These are phyloP conservation scores for Trichoderma aggressivum DNA, from an alignment of 2,329 filamentous ascomycete species.

Conservation along the genomic window DNA sequence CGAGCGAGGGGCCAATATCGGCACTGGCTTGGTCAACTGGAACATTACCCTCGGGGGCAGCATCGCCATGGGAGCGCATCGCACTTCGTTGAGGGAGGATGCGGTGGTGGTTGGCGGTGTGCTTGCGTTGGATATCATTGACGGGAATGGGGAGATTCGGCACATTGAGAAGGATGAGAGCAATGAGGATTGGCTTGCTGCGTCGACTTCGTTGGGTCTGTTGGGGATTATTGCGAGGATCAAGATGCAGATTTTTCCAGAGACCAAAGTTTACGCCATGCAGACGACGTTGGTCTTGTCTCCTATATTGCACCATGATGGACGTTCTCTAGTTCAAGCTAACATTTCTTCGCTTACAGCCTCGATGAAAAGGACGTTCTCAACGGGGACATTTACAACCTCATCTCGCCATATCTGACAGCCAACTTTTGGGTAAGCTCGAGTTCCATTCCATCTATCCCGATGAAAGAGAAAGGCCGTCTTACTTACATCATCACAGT, in stretches of 20 bases:
- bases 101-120: conserved; percentile 50
- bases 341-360: conserved; percentile 25
- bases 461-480: neutral
- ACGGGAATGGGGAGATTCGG: conserved; percentile 43
- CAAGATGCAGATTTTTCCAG: conserved; percentile 48
- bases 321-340: neutral
- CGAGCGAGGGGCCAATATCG: conserved; percentile 43
- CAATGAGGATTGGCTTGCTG: conserved; percentile 49
- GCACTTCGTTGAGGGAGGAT: conserved; percentile 45
- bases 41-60: conserved; percentile 51
- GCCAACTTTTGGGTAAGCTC: conserved; percentile 48
- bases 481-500: conserved; percentile 31
- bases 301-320: neutral
- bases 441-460: neutral
- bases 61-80: conserved; percentile 52
- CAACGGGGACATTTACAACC: conserved; percentile 46
- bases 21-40: conserved; percentile 52
- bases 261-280: conserved; percentile 49
- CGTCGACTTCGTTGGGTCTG: conserved; percentile 48
- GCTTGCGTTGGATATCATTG: conserved; percentile 47
- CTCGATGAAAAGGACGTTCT: conserved; percentile 46
- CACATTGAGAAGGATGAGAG: conserved; percentile 40
- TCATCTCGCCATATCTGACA: conserved; percentile 49
- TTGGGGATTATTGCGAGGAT: conserved; percentile 47
- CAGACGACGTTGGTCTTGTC: conserved; percentile 43